Evolutionary conservation across 2,329 filamentous ascomycete genomes (phyloP).

Genomic region (Epichloe scottii): DNA sequence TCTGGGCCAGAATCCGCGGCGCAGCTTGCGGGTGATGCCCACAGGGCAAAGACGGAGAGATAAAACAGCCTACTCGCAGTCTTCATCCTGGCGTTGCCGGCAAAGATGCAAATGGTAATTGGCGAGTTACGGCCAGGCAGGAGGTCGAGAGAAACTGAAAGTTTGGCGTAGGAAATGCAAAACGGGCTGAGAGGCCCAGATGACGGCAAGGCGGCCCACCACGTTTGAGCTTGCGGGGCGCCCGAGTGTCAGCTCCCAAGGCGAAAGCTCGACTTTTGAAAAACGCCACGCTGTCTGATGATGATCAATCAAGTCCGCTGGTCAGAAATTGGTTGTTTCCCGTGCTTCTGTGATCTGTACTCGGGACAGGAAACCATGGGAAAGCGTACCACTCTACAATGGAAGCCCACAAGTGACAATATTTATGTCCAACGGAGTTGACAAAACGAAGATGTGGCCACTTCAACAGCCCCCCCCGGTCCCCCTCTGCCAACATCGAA

Average conservation of each 20-base stretch:
- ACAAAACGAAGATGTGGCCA: not conserved
- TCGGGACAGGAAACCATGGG: not conserved
- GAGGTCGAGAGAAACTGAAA: too few species aligned
- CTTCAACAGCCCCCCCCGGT: not conserved
- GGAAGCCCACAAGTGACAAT: not conserved
- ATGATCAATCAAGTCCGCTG: conserved; percentile 2
- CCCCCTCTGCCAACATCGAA: not conserved
- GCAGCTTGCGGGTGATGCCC: conserved; percentile 36
- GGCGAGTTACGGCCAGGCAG: not conserved
- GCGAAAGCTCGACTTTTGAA: conserved; percentile 7
- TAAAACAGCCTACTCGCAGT: conserved; percentile 42
- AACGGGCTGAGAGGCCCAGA: not conserved
- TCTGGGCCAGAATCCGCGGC: conserved; percentile 28
- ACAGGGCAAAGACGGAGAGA: conserved; percentile 43
- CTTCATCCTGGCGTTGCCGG: conserved; percentile 29
- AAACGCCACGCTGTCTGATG: conserved; percentile 14
- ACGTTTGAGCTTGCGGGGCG: not conserved
- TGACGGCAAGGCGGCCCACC: not conserved
- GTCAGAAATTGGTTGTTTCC: not conserved
- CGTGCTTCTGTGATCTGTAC: not conserved
- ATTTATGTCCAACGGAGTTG: not conserved
- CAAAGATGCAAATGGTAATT: not conserved
- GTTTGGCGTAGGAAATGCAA: not conserved
- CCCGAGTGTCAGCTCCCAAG: not conserved
- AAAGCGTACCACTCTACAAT: not conserved